Percentiles rank a stretch among this genome's conserved stretches.
Conservation (phyloP, 306 rosid genomes). For the Luffa aegyptiaca region DNA sequence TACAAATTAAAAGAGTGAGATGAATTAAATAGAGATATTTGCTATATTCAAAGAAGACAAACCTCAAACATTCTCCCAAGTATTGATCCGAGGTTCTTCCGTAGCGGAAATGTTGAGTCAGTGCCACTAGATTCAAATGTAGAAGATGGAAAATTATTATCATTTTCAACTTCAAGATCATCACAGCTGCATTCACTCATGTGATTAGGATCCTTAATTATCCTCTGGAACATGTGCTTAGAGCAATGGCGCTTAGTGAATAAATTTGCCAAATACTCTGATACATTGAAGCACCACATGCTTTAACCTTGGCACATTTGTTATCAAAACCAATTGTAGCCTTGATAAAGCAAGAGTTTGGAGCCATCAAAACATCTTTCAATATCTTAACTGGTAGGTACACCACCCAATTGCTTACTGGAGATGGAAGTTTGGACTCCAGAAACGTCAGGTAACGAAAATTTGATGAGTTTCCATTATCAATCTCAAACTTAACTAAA, state of each 20-base stretch:
- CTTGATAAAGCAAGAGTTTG: background rate
- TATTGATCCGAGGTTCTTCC: background rate
- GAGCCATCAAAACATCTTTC: background rate
- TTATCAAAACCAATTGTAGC: background rate
- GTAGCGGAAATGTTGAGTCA: background rate
- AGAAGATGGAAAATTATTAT: background rate
- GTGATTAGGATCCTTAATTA: background rate
- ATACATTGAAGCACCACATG: background rate
- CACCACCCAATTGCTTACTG: background rate
- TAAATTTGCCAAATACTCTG: background rate
- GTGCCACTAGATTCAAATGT: background rate
- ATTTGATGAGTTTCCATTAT: background rate
- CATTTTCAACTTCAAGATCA: background rate
- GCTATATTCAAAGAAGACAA: background rate
- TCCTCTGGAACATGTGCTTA: background rate
- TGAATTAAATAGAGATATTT: no score
- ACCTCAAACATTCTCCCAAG: background rate
- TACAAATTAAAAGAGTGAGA: background rate
- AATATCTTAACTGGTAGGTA: background rate
- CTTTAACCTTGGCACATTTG: background rate
- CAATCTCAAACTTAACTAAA: background rate
- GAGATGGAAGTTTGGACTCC: background rate
- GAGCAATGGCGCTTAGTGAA: background rate
- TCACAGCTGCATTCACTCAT: background rate
- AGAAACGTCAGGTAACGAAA: no score